phyloP scores from a whole-genome alignment of 2,329 filamentous ascomycete genomes.

The Macrophomina tecta region DNA sequence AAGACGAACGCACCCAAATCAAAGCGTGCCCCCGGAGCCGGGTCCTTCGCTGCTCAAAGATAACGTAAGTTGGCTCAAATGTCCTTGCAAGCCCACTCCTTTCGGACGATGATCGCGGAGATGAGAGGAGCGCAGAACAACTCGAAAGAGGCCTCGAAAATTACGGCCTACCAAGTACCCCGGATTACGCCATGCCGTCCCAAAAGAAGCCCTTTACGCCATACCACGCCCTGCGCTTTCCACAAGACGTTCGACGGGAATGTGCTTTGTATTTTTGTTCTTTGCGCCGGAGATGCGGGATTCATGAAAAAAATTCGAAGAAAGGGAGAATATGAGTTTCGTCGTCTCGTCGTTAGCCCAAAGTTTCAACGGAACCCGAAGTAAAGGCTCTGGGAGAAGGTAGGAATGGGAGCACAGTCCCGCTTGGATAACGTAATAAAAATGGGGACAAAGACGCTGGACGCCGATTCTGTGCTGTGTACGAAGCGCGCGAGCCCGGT shows the following conservation, averaged over 20 bases:
- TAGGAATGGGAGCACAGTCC: background rate
- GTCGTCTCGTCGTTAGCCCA: conserved; percentile 25
- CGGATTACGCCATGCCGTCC: background rate
- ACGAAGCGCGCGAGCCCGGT: background rate
- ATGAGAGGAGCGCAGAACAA: background rate
- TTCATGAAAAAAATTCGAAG: conserved; percentile 13
- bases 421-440: background rate
- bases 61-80: background rate
- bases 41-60: background rate
- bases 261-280: conserved; percentile 5
- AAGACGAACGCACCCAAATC: background rate
- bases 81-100: background rate
- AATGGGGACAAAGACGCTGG: background rate
- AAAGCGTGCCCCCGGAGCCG: background rate
- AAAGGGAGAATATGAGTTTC: background rate
- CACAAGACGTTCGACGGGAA: conserved; percentile 4
- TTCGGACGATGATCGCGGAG: background rate
- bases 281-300: conserved; percentile 17
- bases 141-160: background rate
- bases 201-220: conserved; percentile 14
- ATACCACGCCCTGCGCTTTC: conserved; percentile 9
- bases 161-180: background rate
- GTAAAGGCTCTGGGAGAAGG: background rate
- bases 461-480: background rate
- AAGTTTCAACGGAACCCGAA: conserved; percentile 2